Evolutionary conservation across 129 eudicot genomes (phyloP).

Genomic region (Flaveria sonorensis): DNA sequence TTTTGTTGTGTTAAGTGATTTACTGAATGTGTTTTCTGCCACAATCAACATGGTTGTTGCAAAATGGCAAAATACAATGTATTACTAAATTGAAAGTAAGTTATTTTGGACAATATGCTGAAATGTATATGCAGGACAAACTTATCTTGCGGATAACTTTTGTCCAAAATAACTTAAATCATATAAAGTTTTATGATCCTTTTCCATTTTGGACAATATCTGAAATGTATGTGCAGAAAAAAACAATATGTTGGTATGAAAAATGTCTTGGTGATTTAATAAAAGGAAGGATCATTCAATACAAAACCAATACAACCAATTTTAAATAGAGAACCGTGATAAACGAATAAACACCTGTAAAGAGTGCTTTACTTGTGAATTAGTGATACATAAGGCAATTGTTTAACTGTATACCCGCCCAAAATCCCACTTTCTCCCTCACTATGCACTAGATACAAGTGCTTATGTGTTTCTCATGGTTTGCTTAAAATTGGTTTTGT

Average conservation of each 20-base stretch:
- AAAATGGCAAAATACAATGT: constrained; percentile 15
- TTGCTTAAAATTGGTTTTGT: no score
- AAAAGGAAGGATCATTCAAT: background rate
- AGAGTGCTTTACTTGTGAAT: background rate
- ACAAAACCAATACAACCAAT: background rate
- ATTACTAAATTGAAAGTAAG: background rate
- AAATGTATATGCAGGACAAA: constrained; percentile 7
- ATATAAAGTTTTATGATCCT: constrained; percentile 3
- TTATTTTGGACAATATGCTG: constrained; percentile 1
- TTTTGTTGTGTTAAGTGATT: background rate
- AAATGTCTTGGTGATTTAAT: constrained; percentile 7
- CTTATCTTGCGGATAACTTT: constrained; percentile 7
- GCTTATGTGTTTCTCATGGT: no score
- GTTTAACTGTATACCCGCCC: background rate
- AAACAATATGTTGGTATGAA: constrained; percentile 10
- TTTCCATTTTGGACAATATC: constrained; percentile 1
- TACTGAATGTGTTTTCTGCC: background rate
- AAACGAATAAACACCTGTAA: background rate
- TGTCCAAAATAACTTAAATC: constrained; percentile 6
- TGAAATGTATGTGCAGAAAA: background rate
- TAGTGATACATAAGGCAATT: background rate
- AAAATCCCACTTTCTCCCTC: background rate
- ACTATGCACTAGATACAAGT: no score
- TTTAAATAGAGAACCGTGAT: background rate
- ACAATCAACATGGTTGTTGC: background rate